Percentiles rank a stretch among this genome's conserved stretches.
Conservation (phyloP, 371 early-diverging fungal genomes). For the Dichotomocladium elegans region DNA sequence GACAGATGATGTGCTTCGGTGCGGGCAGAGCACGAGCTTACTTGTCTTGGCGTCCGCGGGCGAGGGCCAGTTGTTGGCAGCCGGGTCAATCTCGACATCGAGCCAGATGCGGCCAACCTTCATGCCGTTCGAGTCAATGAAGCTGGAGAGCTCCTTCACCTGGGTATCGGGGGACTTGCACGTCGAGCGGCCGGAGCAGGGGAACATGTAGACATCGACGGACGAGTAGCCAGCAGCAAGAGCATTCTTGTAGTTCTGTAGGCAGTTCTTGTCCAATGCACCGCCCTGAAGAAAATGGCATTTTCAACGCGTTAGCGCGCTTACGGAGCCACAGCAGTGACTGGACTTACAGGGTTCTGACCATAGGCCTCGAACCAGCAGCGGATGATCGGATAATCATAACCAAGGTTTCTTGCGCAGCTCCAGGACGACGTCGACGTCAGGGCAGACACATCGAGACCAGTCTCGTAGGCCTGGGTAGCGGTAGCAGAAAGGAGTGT, state of each 20-base stretch:
- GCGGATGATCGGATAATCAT: slow-evolving; percentile 14
- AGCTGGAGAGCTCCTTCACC: slow-evolving; percentile 9
- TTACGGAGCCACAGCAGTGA: not conserved
- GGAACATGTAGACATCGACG: slow-evolving; percentile 22
- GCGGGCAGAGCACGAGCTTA: not conserved
- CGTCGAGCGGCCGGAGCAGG: slow-evolving; percentile 22
- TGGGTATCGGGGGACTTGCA: slow-evolving; percentile 21
- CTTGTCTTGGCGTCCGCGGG: slow-evolving; percentile 2
- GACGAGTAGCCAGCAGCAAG: slow-evolving; percentile 10
- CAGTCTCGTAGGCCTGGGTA: slow-evolving; percentile 1
- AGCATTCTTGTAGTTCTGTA: slow-evolving; percentile 17
- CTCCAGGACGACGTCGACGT: slow-evolving; percentile 6
- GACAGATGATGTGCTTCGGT: not conserved
- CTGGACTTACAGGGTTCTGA: slow-evolving; percentile 8
- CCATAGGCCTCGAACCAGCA: slow-evolving; percentile 20
- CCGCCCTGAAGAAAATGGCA: slow-evolving; percentile 9
- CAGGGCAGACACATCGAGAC: slow-evolving; percentile 14
- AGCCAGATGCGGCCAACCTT: slow-evolving; percentile 17
- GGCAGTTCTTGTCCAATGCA: slow-evolving; percentile 9
- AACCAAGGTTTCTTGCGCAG: slow-evolving; percentile 15
- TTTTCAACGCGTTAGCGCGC: not conserved
- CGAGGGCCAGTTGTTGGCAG: slow-evolving; percentile 23
- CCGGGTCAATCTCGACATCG: slow-evolving; percentile 19
- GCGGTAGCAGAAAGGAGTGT: not conserved
- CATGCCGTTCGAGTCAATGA: slow-evolving; percentile 14